phyloP scores from a whole-genome alignment of 1,284 basidiomycete species.

The Tilletia setariae region DNA sequence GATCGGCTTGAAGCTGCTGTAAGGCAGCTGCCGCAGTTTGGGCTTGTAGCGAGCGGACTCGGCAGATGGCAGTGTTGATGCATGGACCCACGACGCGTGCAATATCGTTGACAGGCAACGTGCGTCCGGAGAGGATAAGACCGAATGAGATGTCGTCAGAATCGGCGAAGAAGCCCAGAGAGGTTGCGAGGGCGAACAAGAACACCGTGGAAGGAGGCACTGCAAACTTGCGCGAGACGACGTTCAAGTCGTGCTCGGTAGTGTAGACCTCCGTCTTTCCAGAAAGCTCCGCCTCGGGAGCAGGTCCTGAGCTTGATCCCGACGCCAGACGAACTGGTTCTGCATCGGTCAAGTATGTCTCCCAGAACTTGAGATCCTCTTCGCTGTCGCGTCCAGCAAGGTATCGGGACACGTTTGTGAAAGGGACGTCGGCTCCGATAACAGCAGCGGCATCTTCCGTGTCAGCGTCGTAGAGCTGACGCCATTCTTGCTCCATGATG shows the following conservation, averaged over 20 bases:
- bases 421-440: neutral
- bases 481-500: neutral
- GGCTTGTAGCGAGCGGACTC: neutral
- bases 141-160: slow-evolving; percentile 4
- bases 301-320: neutral
- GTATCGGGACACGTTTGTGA: neutral
- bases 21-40: neutral
- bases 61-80: slow-evolving; percentile 2
- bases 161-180: neutral
- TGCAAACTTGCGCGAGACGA: neutral
- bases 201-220: neutral
- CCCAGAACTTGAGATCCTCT: neutral
- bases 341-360: neutral
- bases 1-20: neutral
- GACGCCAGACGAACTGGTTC: neutral
- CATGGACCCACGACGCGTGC: neutral
- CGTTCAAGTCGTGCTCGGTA: neutral
- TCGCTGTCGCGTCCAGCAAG: no score
- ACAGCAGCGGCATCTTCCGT: neutral
- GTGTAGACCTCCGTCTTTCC: neutral
- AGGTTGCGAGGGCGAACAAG: neutral
- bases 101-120: neutral
- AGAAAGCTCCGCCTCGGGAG: neutral
- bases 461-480: neutral
- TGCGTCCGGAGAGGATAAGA: neutral